These are phyloP conservation scores for Juncus effusus DNA, from an alignment of 176 grass and related monocot genomes.

Conservation along the genomic window DNA sequence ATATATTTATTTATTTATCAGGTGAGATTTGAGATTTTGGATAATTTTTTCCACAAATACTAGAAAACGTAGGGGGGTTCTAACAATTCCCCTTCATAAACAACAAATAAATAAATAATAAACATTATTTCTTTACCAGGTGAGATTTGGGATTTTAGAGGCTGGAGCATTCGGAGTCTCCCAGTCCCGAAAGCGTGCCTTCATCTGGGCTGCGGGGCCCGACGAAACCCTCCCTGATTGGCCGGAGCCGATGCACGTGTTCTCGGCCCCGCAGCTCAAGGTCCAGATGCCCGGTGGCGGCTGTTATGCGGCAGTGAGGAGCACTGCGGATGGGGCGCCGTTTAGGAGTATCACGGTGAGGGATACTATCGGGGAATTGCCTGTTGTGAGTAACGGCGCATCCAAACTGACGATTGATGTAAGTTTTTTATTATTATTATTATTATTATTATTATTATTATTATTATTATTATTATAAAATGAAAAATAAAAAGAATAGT, in stretches of 20 bases:
- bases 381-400: background rate
- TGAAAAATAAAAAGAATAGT: background rate
- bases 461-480: too few species aligned
- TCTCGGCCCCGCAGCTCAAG: too few species aligned
- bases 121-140: conserved; percentile 32
- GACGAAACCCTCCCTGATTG: conserved; percentile 3
- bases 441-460: background rate
- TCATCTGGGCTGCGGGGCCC: conserved; percentile 46
- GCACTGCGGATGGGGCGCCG: background rate
- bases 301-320: conserved; percentile 29
- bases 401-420: background rate
- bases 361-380: background rate
- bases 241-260: too few species aligned
- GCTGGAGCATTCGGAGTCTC: conserved; percentile 69
- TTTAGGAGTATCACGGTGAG: background rate
- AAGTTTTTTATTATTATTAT: background rate
- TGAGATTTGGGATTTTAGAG: conserved; percentile 75
- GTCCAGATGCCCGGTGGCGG: background rate
- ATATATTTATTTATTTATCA: conserved; percentile 16
- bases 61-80: too few species aligned
- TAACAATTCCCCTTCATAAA: too few species aligned
- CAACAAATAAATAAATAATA: background rate
- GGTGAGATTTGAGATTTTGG: conserved; percentile 78
- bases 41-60: background rate
- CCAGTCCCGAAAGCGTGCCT: conserved; percentile 68